Evolutionary conservation across 176 grass and related monocot genomes (phyloP).

Genomic region (Phoenix dactylifera): DNA sequence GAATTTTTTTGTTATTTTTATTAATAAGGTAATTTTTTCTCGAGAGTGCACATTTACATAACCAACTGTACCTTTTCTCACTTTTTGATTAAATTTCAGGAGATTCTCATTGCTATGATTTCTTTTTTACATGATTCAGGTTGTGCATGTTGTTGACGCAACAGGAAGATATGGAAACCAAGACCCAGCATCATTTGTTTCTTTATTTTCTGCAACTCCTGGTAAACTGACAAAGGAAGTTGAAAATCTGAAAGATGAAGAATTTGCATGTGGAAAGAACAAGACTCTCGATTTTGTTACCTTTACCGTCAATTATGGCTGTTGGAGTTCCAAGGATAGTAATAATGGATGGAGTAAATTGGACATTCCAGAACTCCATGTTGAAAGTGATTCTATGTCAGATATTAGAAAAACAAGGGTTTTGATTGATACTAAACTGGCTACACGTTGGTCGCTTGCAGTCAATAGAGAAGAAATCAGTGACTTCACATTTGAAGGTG

Average conservation of each 20-base stretch:
- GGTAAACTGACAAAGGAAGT: constrained; percentile 76
- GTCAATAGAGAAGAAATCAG: constrained; percentile 70
- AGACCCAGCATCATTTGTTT: constrained; percentile 69
- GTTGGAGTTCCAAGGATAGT: constrained; percentile 53
- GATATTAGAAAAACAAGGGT: constrained; percentile 43
- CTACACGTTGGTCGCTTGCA: constrained; percentile 70
- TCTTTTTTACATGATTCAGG: constrained; percentile 29
- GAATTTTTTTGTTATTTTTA: too few relatives aligned
- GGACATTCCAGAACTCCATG: constrained; percentile 51
- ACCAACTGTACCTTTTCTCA: too few relatives aligned
- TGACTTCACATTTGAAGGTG: constrained; percentile 72
- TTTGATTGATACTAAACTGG: constrained; percentile 59
- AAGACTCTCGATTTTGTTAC: constrained; percentile 63
- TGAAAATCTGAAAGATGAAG: constrained; percentile 47
- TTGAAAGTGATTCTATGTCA: constrained; percentile 60
- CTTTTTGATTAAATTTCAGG: too few relatives aligned
- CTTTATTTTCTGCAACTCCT: constrained; percentile 76
- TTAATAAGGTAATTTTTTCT: too few relatives aligned
- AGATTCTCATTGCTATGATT: too few relatives aligned
- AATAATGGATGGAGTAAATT: constrained; percentile 64
- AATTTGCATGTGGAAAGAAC: constrained; percentile 70
- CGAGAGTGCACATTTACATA: too few relatives aligned
- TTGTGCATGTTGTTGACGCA: constrained; percentile 89
- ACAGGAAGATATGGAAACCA: constrained; percentile 38
- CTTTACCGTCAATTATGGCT: constrained; percentile 85